Conservation (phyloP, 1,139 yeast species). For the Eremothecium coryli region DNA sequence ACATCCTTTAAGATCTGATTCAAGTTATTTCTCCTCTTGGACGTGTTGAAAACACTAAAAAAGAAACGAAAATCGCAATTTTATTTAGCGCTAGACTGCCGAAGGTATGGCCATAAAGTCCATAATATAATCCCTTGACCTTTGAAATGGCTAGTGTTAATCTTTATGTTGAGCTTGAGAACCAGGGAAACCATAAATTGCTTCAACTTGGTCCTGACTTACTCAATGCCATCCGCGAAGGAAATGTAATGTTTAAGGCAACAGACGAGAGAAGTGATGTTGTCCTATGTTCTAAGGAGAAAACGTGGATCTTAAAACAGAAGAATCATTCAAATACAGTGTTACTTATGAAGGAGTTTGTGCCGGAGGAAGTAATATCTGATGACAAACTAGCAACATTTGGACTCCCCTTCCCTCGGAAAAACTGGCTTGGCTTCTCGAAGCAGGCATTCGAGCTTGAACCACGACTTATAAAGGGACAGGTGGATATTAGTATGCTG, state of each 20-base stretch:
- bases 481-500: constrained; percentile 36
- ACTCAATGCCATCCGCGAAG: constrained; percentile 35
- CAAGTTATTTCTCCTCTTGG: too few species aligned
- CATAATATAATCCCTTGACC: too few species aligned
- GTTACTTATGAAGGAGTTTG: constrained; percentile 37
- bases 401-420: constrained; percentile 18
- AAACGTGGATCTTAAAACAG: constrained; percentile 61
- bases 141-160: constrained; percentile 9
- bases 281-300: constrained; percentile 50
- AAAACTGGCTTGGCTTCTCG: constrained; percentile 36
- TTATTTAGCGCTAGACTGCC: too few species aligned
- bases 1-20: too few species aligned
- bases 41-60: too few species aligned
- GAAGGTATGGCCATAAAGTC: too few species aligned
- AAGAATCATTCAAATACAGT: constrained; percentile 84
- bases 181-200: constrained; percentile 40
- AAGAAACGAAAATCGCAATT: too few species aligned
- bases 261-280: constrained; percentile 36
- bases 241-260: constrained; percentile 39
- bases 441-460: constrained; percentile 45
- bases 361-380: constrained; percentile 14
- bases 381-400: constrained; percentile 24
- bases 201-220: constrained; percentile 55
- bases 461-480: constrained; percentile 36
- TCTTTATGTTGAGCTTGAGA: constrained; percentile 23